These are phyloP conservation scores for Mycena venus DNA, from an alignment of 768 basidiomycete species.

Conservation along the genomic window DNA sequence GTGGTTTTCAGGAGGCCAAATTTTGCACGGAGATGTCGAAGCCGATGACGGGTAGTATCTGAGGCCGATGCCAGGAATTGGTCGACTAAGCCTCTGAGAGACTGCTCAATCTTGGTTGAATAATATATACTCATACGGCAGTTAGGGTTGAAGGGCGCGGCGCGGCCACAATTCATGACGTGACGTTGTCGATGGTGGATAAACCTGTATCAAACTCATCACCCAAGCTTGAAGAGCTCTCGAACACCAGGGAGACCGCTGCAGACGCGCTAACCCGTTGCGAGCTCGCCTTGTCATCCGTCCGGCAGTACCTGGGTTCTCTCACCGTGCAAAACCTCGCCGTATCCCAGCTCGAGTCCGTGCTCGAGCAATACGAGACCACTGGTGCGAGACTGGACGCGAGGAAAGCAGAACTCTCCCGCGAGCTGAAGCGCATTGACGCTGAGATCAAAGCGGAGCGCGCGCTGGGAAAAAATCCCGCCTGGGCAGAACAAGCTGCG, in stretches of 20 bases:
- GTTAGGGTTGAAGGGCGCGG: slow-evolving; percentile 61
- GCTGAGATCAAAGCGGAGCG: slow-evolving; percentile 42
- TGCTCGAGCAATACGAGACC: slow-evolving; percentile 49
- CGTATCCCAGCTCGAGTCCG: slow-evolving; percentile 40
- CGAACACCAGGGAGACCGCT: slow-evolving; percentile 38
- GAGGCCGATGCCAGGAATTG: no score
- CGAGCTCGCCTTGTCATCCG: slow-evolving; percentile 40
- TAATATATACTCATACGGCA: not conserved
- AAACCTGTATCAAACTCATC: slow-evolving; percentile 37
- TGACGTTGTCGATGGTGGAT: slow-evolving; percentile 42
- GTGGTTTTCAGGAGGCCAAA: not conserved
- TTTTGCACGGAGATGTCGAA: no score
- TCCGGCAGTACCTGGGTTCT: slow-evolving; percentile 52
- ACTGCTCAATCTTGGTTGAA: no score
- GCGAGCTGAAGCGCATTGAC: slow-evolving; percentile 39
- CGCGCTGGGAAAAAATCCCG: slow-evolving; percentile 27
- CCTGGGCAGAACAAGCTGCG: slow-evolving; percentile 42
- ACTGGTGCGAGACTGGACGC: slow-evolving; percentile 50
- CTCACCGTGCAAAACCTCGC: slow-evolving; percentile 50
- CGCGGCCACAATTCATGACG: slow-evolving; percentile 61
- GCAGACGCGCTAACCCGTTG: slow-evolving; percentile 44
- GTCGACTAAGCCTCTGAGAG: no score
- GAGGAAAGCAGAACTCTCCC: slow-evolving; percentile 44
- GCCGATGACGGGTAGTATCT: no score
- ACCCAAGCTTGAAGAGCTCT: slow-evolving; percentile 41